A percentile compares a stretch with the other conserved stretches of the same genome.
Conservation (phyloP, 2,329 filamentous ascomycete species). For the Lasiodiplodia sp. region DNA sequence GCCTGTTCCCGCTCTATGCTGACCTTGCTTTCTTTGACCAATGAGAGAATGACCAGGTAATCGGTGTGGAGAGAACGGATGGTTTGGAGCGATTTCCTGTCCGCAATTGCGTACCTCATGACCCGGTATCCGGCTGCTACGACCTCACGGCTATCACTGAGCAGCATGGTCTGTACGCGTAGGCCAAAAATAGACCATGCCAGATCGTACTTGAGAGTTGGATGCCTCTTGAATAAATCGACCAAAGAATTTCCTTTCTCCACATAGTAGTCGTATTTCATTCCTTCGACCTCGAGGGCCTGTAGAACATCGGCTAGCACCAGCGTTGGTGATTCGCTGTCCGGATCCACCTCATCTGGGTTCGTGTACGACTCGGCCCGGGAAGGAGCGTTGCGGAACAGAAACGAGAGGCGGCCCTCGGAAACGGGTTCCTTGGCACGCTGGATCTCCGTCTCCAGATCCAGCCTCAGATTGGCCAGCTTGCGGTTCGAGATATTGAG, state of each 20-base stretch:
- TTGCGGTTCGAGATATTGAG: constrained; percentile 85
- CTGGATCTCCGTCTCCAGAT: constrained; percentile 67
- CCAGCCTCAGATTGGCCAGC: constrained; percentile 65
- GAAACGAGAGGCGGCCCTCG: constrained; percentile 61
- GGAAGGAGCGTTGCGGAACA: constrained; percentile 64
- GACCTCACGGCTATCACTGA: constrained; percentile 95
- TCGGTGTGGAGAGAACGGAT: constrained; percentile 91
- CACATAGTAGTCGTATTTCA: constrained; percentile 94
- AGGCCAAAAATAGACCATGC: constrained; percentile 95
- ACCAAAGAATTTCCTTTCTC: constrained; percentile 90
- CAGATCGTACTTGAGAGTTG: constrained; percentile 93
- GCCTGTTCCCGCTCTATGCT: constrained; percentile 97
- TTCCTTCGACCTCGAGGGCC: constrained; percentile 83
- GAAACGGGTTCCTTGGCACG: constrained; percentile 63
- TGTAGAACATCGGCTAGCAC: constrained; percentile 89
- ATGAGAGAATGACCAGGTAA: constrained; percentile 86
- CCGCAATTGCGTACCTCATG: constrained; percentile 92
- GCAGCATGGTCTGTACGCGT: constrained; percentile 91
- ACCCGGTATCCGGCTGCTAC: constrained; percentile 94
- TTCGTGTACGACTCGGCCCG: constrained; percentile 59
- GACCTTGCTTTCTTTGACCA: constrained; percentile 96
- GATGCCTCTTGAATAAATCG: constrained; percentile 93
- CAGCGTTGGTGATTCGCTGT: constrained; percentile 87
- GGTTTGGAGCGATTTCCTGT: constrained; percentile 84
- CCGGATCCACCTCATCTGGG: constrained; percentile 68